Base-by-base conservation (phyloP, 2,329 filamentous ascomycete genomes). In the Periconia sp. region DNA sequence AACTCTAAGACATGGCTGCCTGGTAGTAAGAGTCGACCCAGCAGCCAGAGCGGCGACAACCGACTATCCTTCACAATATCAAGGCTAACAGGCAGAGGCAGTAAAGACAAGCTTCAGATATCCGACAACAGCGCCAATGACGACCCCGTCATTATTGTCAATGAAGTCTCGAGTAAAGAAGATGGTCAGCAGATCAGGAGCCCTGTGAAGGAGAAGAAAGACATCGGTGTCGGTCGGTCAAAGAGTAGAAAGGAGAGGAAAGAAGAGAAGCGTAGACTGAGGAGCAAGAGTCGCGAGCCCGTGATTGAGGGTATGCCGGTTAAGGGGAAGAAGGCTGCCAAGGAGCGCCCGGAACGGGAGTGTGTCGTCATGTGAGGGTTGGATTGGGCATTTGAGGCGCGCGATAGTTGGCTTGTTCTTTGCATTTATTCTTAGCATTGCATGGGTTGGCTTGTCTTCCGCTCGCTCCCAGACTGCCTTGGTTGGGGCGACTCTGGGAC, bases 41-140 rank as follows among this genome's bases (percentile, higher is more conserved):
- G 57, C 6, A 76, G 72, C 42, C 69, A 70, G 40, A 70, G 57
- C 43, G 66, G 64, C 38, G 69, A 72, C 26, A 61, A 57, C 38
- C 63, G 74, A 18, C 66, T 78, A 35, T 72, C 69, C 34, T 46
- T 77, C 18, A 73, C 72, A 10, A 57, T 75, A 43, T 66, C 61
- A 5, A 56, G 66, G 28, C 56, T 73, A 22, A 68, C 69, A 10
- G 68, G 69, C 25, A 63, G 71, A 24, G 71, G 68, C 53, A 73
- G 72, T 37, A 73, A 72, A 45, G 66, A 70, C 65, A 72, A 69
- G 48, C 63, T 74, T 35, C 40, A 49, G 10, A 55, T 53, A 22
- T 49, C 52, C 7, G 63, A 66, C 15, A 42, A 36, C 4, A 30
- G 35, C 3, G 18, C 44, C 13, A 24, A 36, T 5, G 63, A 65